These are phyloP conservation scores for Phragmites australis DNA, from an alignment of 176 grass and related monocot species.

Conservation along the genomic window DNA sequence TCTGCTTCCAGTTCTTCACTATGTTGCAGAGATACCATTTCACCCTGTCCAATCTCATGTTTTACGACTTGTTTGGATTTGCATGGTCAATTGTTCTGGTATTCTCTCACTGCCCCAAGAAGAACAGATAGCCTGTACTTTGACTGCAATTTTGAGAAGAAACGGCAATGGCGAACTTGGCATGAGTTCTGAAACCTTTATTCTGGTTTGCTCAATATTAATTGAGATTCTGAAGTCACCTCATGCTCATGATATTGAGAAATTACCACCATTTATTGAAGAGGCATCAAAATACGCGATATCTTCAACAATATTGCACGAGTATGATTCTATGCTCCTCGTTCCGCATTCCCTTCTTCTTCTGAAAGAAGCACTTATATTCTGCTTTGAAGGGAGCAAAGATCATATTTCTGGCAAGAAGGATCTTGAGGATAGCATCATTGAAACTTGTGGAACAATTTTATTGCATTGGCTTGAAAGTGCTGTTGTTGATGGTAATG, in stretches of 20 bases:
- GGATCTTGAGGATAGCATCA: slow-evolving; percentile 64
- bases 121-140: slow-evolving; percentile 67
- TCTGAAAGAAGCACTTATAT: slow-evolving; percentile 72
- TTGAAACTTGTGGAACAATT: slow-evolving; percentile 66
- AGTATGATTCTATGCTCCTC: slow-evolving; percentile 40
- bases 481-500: slow-evolving; percentile 56
- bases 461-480: slow-evolving; percentile 72
- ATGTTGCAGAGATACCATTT: slow-evolving; percentile 86
- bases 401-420: slow-evolving; percentile 41
- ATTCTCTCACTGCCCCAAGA: slow-evolving; percentile 69
- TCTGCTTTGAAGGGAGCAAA: slow-evolving; percentile 54
- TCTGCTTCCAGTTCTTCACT: slow-evolving; percentile 75
- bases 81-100: slow-evolving; percentile 66
- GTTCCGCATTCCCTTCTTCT: slow-evolving; percentile 69
- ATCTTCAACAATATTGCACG: slow-evolving; percentile 51
- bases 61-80: slow-evolving; percentile 66
- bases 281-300: slow-evolving; percentile 76
- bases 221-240: slow-evolving; percentile 76
- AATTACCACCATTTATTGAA: slow-evolving; percentile 60
- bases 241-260: slow-evolving; percentile 58
- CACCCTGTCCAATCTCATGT: slow-evolving; percentile 81
- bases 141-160: slow-evolving; percentile 69
- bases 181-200: slow-evolving; percentile 69
- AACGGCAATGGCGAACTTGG: slow-evolving; percentile 52
- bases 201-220: slow-evolving; percentile 64